Evolutionary conservation across 2,329 filamentous ascomycete genomes (phyloP).

Genomic region (Lachnellula suecica): DNA sequence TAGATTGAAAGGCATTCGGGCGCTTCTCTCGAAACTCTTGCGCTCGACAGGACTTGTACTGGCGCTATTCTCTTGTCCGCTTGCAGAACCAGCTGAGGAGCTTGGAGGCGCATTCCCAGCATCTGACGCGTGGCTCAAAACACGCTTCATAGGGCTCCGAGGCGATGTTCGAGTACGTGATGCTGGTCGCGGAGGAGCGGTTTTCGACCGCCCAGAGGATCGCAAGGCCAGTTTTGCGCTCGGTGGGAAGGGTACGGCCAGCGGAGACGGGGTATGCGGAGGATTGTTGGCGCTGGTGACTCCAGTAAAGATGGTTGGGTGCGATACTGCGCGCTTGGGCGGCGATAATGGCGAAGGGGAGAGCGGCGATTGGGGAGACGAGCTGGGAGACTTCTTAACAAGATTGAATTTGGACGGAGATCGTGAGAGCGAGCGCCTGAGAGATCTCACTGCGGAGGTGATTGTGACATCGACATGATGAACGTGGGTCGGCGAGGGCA

Average conservation of each 20-base stretch:
- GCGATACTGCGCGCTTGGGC: slow-evolving; percentile 43
- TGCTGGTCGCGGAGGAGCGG: slow-evolving; percentile 53
- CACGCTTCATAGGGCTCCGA: slow-evolving; percentile 79
- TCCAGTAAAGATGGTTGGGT: slow-evolving; percentile 43
- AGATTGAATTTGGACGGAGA: slow-evolving; percentile 91
- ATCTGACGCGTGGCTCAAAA: slow-evolving; percentile 64
- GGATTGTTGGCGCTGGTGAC: slow-evolving; percentile 27
- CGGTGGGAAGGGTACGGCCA: slow-evolving; percentile 65
- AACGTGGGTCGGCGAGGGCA: slow-evolving; percentile 81
- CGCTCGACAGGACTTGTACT: slow-evolving; percentile 43
- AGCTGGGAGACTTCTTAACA: slow-evolving; percentile 41
- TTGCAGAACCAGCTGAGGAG: slow-evolving; percentile 15
- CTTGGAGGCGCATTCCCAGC: slow-evolving; percentile 64
- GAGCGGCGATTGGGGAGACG: slow-evolving; percentile 54
- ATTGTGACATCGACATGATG: slow-evolving; percentile 82
- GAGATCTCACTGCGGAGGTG: slow-evolving; percentile 77
- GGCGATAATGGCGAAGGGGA: slow-evolving; percentile 57
- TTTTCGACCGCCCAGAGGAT: slow-evolving; percentile 60
- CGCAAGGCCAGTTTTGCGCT: slow-evolving; percentile 66
- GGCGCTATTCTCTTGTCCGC: slow-evolving; percentile 43
- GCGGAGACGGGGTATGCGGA: slow-evolving; percentile 47
- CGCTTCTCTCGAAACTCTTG: slow-evolving; percentile 49
- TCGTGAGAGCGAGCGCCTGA: slow-evolving; percentile 84
- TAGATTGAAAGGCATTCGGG: slow-evolving; percentile 44
- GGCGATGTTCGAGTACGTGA: slow-evolving; percentile 70